These are phyloP conservation scores for Lactarius sp. DNA, from an alignment of 768 basidiomycete species.

Conservation along the genomic window DNA sequence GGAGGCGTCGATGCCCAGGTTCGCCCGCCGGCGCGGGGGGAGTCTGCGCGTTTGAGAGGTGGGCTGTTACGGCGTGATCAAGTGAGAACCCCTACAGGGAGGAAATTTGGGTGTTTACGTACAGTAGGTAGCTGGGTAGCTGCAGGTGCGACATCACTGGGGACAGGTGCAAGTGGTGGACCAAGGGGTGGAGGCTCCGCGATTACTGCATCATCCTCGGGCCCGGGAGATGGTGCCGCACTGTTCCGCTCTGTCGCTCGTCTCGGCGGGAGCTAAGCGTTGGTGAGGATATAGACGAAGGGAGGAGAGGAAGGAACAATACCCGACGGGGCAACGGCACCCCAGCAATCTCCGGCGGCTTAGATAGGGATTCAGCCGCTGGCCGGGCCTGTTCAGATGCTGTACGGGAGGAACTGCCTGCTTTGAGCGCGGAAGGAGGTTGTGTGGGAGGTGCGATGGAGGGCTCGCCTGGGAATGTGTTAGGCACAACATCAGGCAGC, in stretches of 20 bases:
- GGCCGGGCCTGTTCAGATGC: not conserved
- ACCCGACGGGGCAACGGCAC: slow-evolving; percentile 6
- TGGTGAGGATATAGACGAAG: not conserved
- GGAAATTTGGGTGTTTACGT: not conserved
- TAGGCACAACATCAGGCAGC: slow-evolving; percentile 48
- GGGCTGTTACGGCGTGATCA: not conserved
- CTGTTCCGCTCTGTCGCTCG: slow-evolving; percentile 1
- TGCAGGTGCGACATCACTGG: not conserved
- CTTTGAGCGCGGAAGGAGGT: not conserved
- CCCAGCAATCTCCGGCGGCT: not conserved
- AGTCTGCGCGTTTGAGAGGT: slow-evolving; percentile 17
- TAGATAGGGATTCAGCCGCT: not conserved
- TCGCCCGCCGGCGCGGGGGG: slow-evolving; percentile 20
- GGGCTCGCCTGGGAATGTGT: slow-evolving; percentile 49
- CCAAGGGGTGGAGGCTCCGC: not conserved
- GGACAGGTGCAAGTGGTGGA: not conserved
- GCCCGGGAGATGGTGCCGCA: not conserved
- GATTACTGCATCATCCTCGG: not conserved
- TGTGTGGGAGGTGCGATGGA: slow-evolving; percentile 33
- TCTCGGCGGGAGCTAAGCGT: slow-evolving; percentile 19
- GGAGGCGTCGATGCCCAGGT: not conserved
- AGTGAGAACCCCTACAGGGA: not conserved
- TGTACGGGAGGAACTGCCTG: not conserved
- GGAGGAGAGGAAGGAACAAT: not conserved
- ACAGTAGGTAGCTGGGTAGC: slow-evolving; percentile 18